These are phyloP conservation scores for Wickerhamiella alocasiicola DNA, from an alignment of 805 yeast species.

Conservation along the genomic window DNA sequence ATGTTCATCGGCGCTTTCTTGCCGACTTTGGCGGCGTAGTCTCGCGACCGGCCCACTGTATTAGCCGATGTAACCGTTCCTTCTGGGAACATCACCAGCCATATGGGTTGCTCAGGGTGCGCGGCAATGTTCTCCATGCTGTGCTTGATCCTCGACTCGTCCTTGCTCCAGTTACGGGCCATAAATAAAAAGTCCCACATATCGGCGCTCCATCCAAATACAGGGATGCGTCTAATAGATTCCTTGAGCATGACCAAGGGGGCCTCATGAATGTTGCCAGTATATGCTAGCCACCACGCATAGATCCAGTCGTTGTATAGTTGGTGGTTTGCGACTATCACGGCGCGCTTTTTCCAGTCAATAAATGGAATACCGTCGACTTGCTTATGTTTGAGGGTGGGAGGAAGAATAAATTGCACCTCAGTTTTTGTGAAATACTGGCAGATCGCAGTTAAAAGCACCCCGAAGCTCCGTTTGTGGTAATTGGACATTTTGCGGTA, in stretches of 20 bases:
- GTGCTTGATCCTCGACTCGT: constrained; percentile 39
- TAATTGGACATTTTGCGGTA: not conserved
- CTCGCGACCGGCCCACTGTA: constrained; percentile 46
- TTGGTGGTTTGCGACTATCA: constrained; percentile 82
- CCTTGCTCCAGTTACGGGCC: constrained; percentile 76
- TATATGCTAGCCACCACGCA: constrained; percentile 73
- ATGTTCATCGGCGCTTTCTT: constrained; percentile 39
- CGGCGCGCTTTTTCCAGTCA: constrained; percentile 37
- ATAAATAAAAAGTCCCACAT: constrained; percentile 66
- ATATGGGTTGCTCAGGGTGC: constrained; percentile 42
- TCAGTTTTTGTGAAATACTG: constrained; percentile 4
- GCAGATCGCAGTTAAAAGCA: not conserved
- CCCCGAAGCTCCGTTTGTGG: constrained; percentile 4
- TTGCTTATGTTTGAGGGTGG: not conserved
- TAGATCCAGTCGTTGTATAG: constrained; percentile 90
- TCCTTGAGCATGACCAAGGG: constrained; percentile 69
- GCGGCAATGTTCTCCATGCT: constrained; percentile 22
- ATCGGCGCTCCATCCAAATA: constrained; percentile 78
- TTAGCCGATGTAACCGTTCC: constrained; percentile 74
- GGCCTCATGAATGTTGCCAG: constrained; percentile 50
- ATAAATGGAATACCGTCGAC: constrained; percentile 11
- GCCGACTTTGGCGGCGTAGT: constrained; percentile 40
- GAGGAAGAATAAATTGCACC: constrained; percentile 1
- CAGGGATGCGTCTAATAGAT: constrained; percentile 54
- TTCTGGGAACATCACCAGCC: constrained; percentile 78